phyloP scores from a whole-genome alignment of 2,329 filamentous ascomycete genomes.

The Aspergillus hortae region DNA sequence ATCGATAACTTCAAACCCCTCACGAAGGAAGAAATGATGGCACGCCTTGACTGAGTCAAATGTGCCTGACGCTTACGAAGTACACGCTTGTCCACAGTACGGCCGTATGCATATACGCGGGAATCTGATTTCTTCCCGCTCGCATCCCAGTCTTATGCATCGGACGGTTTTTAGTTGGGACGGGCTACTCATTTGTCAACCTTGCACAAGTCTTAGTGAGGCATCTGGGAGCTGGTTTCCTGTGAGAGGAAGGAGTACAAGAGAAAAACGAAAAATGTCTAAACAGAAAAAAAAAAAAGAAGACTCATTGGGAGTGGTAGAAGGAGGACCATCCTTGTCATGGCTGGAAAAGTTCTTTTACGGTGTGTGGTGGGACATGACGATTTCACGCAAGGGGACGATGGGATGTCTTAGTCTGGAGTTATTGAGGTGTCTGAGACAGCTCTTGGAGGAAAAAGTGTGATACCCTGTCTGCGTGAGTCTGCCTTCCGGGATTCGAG shows the following conservation, averaged over 20 bases:
- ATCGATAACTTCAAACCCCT: slow-evolving; percentile 92
- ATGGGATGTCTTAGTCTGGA: slow-evolving; percentile 34
- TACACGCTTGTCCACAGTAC: slow-evolving; percentile 36
- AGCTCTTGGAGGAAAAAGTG: slow-evolving; percentile 41
- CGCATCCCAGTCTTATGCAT: slow-evolving; percentile 29
- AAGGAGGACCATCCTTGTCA: slow-evolving; percentile 21
- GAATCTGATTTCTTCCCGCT: slow-evolving; percentile 28
- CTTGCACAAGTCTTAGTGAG: slow-evolving; percentile 18
- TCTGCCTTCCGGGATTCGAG: slow-evolving; percentile 37
- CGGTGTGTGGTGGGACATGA: slow-evolving; percentile 25
- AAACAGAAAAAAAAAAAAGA: slow-evolving; percentile 9
- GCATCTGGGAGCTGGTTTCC: slow-evolving; percentile 23
- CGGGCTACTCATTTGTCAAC: slow-evolving; percentile 27
- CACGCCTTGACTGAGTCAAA: slow-evolving; percentile 80
- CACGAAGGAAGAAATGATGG: slow-evolving; percentile 94
- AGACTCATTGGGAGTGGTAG: slow-evolving; percentile 3
- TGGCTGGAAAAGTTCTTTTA: slow-evolving; percentile 23
- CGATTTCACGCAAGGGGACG: slow-evolving; percentile 25
- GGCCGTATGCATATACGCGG: slow-evolving; percentile 28
- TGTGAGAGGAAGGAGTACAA: slow-evolving; percentile 9
- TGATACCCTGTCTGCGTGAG: slow-evolving; percentile 43
- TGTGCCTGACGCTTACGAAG: slow-evolving; percentile 31
- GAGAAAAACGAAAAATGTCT: slow-evolving; percentile 9
- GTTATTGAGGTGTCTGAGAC: slow-evolving; percentile 38
- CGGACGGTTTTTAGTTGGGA: slow-evolving; percentile 28